Conservation (phyloP, 768 basidiomycete genomes). For the Lactarius sanguifluus region DNA sequence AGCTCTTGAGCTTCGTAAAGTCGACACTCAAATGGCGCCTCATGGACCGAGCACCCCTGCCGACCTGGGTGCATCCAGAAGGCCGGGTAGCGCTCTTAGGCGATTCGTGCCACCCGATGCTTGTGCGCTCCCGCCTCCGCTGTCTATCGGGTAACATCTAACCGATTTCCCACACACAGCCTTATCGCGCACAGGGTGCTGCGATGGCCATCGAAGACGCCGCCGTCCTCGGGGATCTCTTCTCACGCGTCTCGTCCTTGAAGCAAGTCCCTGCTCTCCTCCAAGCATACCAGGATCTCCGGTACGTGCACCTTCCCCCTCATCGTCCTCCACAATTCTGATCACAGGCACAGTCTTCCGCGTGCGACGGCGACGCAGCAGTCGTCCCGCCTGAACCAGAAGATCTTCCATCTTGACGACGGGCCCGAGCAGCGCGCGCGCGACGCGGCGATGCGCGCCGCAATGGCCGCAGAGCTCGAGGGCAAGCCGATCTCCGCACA, state of each 20-base stretch:
- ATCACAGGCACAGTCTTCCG: constrained; percentile 31
- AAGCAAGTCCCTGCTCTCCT: constrained; percentile 48
- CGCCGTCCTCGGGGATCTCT: constrained; percentile 47
- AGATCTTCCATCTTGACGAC: constrained; percentile 56
- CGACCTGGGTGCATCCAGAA: constrained; percentile 41
- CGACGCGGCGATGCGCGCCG: constrained; percentile 50
- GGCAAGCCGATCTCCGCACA: constrained; percentile 31
- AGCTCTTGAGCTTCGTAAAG: constrained; percentile 39
- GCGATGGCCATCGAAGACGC: constrained; percentile 53
- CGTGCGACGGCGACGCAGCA: constrained; percentile 52
- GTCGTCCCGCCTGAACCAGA: constrained; percentile 50
- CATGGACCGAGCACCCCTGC: constrained; percentile 43
- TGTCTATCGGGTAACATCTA: not conserved
- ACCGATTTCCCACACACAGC: constrained; percentile 29
- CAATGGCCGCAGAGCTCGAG: constrained; percentile 44
- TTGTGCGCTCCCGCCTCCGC: constrained; percentile 31
- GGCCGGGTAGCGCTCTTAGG: constrained; percentile 41
- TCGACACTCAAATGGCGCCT: constrained; percentile 45
- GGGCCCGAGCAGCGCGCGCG: constrained; percentile 52
- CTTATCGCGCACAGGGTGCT: constrained; percentile 46
- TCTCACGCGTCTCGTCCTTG: constrained; percentile 46
- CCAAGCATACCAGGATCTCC: constrained; percentile 52
- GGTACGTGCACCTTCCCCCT: constrained; percentile 30
- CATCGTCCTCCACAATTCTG: too few relatives aligned
- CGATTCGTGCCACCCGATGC: constrained; percentile 47